phyloP scores from a whole-genome alignment of 768 basidiomycete species.

The Sporobolomyces phaffii region DNA sequence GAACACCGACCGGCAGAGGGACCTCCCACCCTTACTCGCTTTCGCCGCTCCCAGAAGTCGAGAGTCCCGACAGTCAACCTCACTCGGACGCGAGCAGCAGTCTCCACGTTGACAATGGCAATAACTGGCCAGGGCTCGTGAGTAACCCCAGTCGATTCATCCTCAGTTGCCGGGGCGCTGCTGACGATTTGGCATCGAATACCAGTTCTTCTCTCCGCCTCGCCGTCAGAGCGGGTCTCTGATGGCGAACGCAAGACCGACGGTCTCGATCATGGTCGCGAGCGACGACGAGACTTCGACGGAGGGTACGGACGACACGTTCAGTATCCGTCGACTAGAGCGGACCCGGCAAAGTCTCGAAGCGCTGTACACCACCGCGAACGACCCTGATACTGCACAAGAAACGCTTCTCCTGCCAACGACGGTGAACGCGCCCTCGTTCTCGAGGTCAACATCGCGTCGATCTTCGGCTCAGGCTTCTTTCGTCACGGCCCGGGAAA shows the following conservation, averaged over 20 bases:
- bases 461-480: not conserved
- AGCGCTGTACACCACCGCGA: not conserved
- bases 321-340: not conserved
- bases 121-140: not conserved
- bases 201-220: constrained; percentile 22
- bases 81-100: constrained; percentile 11
- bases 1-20: too few species aligned
- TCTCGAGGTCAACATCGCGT: not conserved
- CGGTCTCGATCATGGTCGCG: not conserved
- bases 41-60: not conserved
- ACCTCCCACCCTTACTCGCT: not conserved
- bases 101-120: not conserved
- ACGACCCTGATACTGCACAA: not conserved
- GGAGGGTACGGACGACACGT: not conserved
- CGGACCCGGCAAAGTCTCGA: constrained; percentile 1
- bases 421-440: not conserved
- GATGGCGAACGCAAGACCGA: not conserved
- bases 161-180: not conserved
- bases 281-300: not conserved
- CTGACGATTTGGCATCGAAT: not conserved
- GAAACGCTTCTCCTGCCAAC: not conserved
- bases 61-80: not conserved
- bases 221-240: not conserved
- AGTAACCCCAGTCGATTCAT: not conserved
- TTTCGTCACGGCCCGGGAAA: constrained; percentile 9